phyloP scores from a whole-genome alignment of 169 alveolate genomes.

The Theileria annulata region DNA sequence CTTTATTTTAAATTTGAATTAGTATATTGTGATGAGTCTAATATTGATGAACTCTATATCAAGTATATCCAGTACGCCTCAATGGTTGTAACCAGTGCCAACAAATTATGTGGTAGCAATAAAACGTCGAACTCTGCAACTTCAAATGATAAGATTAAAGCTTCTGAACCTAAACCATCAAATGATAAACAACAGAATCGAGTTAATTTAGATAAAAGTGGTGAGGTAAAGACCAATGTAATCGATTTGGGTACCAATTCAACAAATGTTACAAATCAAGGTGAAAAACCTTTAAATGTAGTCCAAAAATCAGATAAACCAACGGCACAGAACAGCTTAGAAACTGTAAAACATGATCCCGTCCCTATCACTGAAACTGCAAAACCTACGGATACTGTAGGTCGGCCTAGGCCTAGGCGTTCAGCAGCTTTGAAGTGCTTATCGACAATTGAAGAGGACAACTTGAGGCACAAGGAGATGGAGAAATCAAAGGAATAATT shows the following conservation, averaged over 20 bases:
- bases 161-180: neutral
- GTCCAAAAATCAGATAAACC: neutral
- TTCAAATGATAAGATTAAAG: conserved; percentile 1
- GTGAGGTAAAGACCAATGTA: no score
- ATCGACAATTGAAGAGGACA: conserved; percentile 30
- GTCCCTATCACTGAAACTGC: neutral
- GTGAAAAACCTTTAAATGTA: neutral
- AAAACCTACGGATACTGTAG: neutral
- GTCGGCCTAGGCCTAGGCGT: conserved; percentile 30
- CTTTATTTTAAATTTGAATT: neutral
- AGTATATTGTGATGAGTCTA: conserved; percentile 11
- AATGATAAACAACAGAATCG: no score
- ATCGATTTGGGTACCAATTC: neutral
- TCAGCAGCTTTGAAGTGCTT: conserved; percentile 55
- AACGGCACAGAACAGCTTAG: neutral
- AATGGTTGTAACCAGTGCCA: conserved; percentile 4
- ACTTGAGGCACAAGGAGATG: conserved; percentile 11
- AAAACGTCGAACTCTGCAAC: neutral
- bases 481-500: neutral
- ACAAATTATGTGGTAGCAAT: neutral
- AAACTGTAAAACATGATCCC: neutral
- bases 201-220: neutral
- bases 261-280: neutral
- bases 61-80: conserved; percentile 21
- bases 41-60: conserved; percentile 13